A percentile compares a stretch with the other conserved stretches of the same genome.
phyloP scores from a whole-genome alignment of 306 rosid genomes.

The Sphenostylis stenocarpa region DNA sequence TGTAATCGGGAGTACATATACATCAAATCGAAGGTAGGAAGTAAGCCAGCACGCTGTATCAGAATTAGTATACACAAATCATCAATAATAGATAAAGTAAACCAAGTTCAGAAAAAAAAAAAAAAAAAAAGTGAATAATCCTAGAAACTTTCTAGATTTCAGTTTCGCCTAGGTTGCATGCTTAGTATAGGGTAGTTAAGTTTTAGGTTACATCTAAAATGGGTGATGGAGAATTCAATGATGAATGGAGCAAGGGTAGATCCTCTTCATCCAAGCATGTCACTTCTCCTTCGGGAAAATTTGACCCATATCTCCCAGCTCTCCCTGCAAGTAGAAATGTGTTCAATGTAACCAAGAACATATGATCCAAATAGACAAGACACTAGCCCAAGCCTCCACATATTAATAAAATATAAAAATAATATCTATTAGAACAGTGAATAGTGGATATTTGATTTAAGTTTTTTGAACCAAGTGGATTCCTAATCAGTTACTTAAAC shows the following conservation, averaged over 20 bases:
- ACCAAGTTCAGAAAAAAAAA: background rate
- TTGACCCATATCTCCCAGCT: slow-evolving; percentile 96
- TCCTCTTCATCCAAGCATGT: slow-evolving; percentile 69
- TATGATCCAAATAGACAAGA: slow-evolving; percentile 11
- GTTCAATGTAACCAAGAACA: slow-evolving; percentile 32
- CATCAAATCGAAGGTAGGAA: slow-evolving; percentile 85
- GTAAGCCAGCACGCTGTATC: slow-evolving; percentile 83
- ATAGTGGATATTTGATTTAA: background rate
- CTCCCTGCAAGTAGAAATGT: slow-evolving; percentile 68
- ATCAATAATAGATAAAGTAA: slow-evolving; percentile 19
- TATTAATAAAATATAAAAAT: slow-evolving; percentile 5
- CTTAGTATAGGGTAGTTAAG: background rate
- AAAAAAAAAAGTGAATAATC: slow-evolving; percentile 28
- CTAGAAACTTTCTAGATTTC: background rate
- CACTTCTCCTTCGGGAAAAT: slow-evolving; percentile 84
- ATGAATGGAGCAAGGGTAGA: slow-evolving; percentile 78
- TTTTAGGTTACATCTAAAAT: slow-evolving; percentile 61
- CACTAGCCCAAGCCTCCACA: slow-evolving; percentile 24
- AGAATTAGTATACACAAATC: slow-evolving; percentile 34
- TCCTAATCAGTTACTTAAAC: slow-evolving; percentile 4
- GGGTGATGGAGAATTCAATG: slow-evolving; percentile 75
- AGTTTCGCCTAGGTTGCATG: slow-evolving; percentile 5
- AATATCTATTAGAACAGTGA: background rate
- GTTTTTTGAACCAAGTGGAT: slow-evolving; percentile 7
- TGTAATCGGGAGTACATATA: slow-evolving; percentile 69